Conservation (phyloP, 1,284 basidiomycete species). For the Agroathelia rolfsii region DNA sequence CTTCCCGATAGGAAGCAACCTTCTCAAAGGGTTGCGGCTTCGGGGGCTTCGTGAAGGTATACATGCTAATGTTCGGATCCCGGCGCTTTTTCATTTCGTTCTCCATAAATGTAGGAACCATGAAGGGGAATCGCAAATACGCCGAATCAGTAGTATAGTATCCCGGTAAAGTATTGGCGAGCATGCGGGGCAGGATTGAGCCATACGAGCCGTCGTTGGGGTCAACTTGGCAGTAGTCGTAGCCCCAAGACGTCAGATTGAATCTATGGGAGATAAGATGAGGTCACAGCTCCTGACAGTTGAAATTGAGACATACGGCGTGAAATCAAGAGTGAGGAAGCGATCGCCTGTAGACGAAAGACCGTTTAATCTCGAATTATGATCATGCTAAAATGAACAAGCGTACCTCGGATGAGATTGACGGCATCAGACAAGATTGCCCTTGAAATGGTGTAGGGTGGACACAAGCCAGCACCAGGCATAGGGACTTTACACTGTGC, state of each 20-base stretch:
- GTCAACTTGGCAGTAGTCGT: conserved; percentile 30
- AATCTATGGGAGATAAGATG: neutral
- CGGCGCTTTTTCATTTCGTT: conserved; percentile 21
- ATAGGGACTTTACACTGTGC: conserved; percentile 40
- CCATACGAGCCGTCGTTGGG: conserved; percentile 46
- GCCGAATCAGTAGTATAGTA: conserved; percentile 51
- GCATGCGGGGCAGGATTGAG: conserved; percentile 61
- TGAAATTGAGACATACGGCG: no score
- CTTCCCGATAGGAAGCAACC: conserved; percentile 24
- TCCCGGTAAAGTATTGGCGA: conserved; percentile 61
- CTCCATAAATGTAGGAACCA: conserved; percentile 39
- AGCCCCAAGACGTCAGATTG: conserved; percentile 43
- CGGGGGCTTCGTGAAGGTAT: conserved; percentile 36
- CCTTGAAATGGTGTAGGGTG: conserved; percentile 25
- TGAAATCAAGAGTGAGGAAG: conserved; percentile 43
- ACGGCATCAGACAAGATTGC: conserved; percentile 39
- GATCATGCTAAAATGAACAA: conserved; percentile 1
- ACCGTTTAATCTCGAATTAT: neutral
- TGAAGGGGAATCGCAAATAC: conserved; percentile 59
- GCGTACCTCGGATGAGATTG: conserved; percentile 31
- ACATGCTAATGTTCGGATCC: conserved; percentile 28
- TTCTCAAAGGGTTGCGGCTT: conserved; percentile 17
- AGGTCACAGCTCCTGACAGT: conserved; percentile 18
- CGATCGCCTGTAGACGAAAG: no score
- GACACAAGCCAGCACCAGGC: conserved; percentile 36